Evolutionary conservation across 768 basidiomycete genomes (phyloP).

Genomic region (Hysterangium stoloniferum): DNA sequence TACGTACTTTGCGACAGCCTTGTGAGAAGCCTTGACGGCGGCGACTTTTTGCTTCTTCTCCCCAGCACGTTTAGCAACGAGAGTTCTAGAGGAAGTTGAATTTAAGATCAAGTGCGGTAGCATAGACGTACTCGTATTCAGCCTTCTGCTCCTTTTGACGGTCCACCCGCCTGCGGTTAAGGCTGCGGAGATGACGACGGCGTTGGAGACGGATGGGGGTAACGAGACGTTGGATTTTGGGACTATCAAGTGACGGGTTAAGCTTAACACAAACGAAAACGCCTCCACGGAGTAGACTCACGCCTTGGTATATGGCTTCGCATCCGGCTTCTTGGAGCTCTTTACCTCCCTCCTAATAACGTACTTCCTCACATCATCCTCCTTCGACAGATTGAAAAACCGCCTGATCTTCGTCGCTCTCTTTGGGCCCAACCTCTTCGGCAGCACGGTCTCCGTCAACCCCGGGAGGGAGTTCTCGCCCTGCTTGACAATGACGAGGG

Average conservation of each 20-base stretch:
- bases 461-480: constrained; percentile 87
- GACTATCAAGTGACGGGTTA: constrained; percentile 35
- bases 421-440: constrained; percentile 96
- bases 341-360: constrained; percentile 89
- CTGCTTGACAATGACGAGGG: constrained; percentile 93
- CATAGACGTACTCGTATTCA: constrained; percentile 74
- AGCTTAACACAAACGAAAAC: constrained; percentile 4
- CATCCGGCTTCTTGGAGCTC: constrained; percentile 79
- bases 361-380: constrained; percentile 98
- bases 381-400: constrained; percentile 97
- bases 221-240: constrained; percentile 95
- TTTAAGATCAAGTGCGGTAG: neutral
- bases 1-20: constrained; percentile 32
- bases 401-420: constrained; percentile 92
- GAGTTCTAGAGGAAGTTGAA: constrained; percentile 32
- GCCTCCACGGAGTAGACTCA: constrained; percentile 33
- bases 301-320: constrained; percentile 97
- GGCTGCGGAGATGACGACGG: constrained; percentile 82
- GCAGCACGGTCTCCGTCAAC: constrained; percentile 84
- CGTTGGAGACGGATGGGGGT: constrained; percentile 94
- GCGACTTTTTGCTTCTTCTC: constrained; percentile 92
- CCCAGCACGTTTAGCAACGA: constrained; percentile 82
- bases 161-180: constrained; percentile 83
- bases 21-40: constrained; percentile 80
- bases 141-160: constrained; percentile 91